Conservation (phyloP, 352 stramenopile species). For the Phytophthora cactorum region DNA sequence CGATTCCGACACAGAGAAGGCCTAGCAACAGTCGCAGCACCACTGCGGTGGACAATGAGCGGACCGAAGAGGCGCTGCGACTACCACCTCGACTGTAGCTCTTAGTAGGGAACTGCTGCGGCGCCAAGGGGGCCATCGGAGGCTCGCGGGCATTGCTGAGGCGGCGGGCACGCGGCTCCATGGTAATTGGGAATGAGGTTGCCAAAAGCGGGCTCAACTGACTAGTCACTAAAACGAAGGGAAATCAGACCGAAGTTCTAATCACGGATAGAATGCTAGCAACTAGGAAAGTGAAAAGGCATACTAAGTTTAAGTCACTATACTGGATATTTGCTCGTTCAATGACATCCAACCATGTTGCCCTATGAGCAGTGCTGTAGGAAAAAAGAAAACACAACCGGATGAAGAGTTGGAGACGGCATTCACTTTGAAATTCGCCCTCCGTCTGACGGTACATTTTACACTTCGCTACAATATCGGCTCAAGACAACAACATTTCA, state of each 20-base stretch:
- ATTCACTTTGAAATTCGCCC: too few species aligned
- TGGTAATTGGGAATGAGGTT: constrained; percentile 23
- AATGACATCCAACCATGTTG: too few species aligned
- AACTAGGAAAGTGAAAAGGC: too few species aligned
- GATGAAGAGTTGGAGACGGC: too few species aligned
- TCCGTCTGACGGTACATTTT: too few species aligned
- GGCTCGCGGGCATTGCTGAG: constrained; percentile 39
- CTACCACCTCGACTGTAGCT: constrained; percentile 18
- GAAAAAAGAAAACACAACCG: too few species aligned
- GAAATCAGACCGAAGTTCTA: background rate
- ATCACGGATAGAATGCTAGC: too few species aligned
- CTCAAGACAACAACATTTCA: too few species aligned
- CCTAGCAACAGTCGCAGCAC: constrained; percentile 52
- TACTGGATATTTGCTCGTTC: too few species aligned
- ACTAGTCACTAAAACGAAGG: background rate
- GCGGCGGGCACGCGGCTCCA: constrained; percentile 56
- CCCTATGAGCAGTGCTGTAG: too few species aligned
- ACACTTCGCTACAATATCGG: too few species aligned
- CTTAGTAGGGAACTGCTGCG: constrained; percentile 15
- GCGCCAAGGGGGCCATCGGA: constrained; percentile 12
- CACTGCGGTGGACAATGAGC: constrained; percentile 36
- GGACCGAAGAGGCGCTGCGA: background rate
- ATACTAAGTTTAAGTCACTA: too few species aligned
- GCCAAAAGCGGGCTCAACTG: background rate
- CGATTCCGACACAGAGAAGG: constrained; percentile 47